A percentile compares a stretch with the other conserved stretches of the same genome.
These are phyloP conservation scores for Vitis rupestris DNA, from an alignment of 164 flowering plant species.

Conservation along the genomic window DNA sequence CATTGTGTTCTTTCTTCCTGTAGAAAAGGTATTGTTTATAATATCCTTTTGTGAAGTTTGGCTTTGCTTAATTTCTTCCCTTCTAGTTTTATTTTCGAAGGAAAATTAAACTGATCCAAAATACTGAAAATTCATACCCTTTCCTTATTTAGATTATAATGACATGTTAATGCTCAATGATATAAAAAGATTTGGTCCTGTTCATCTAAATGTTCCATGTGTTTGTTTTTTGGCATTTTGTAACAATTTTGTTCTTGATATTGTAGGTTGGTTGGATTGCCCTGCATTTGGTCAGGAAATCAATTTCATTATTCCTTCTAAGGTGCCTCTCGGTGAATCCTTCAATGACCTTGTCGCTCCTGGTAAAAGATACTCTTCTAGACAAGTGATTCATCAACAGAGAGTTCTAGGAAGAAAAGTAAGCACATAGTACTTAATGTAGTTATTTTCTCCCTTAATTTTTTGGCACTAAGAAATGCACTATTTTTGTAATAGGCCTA, in stretches of 20 bases:
- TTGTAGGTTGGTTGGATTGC: conserved; percentile 93
- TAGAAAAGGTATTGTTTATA: too few relatives aligned
- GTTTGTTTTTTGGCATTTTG: not conserved
- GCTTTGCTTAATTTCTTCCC: too few relatives aligned
- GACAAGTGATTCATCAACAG: conserved; percentile 82
- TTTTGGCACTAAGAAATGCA: not conserved
- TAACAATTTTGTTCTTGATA: not conserved
- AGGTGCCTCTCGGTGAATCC: conserved; percentile 84
- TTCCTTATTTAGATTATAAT: not conserved
- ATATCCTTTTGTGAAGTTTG: not conserved
- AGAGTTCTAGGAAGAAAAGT: conserved; percentile 70
- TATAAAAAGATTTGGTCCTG: too few relatives aligned
- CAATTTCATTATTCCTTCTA: conserved; percentile 70
- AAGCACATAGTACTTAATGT: conserved; percentile 13
- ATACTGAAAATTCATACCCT: not conserved
- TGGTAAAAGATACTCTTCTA: conserved; percentile 89
- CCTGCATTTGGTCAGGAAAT: conserved; percentile 72
- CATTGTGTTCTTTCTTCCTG: too few relatives aligned
- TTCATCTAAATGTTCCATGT: not conserved
- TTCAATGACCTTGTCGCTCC: conserved; percentile 66
- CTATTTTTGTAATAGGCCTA: not conserved
- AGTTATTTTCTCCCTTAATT: not conserved
- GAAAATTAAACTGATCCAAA: not conserved
- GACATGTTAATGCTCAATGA: too few relatives aligned
- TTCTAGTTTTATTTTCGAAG: not conserved